A percentile compares a stretch with the other conserved stretches of the same genome.
Evolutionary conservation across 179 eudicot species (phyloP).

Genomic region (Drosera spatulata): DNA sequence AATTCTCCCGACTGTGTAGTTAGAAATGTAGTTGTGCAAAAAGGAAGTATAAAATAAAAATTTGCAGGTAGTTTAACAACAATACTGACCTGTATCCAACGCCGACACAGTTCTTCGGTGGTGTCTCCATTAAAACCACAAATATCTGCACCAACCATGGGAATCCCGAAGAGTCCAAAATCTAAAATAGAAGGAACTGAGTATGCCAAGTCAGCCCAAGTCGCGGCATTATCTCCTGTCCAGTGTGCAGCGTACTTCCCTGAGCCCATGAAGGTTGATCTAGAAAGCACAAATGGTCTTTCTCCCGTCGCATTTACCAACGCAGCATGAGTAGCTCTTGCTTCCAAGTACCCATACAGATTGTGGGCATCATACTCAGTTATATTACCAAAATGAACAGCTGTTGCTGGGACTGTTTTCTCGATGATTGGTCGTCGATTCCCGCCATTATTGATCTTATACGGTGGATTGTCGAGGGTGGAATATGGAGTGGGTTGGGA

Average conservation of each 20-base stretch:
- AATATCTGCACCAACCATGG: slow-evolving; percentile 91
- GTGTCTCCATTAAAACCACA: slow-evolving; percentile 58
- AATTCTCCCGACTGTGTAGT: too few species aligned
- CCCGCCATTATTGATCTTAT: slow-evolving; percentile 59
- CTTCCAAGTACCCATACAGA: slow-evolving; percentile 61
- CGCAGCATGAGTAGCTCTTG: slow-evolving; percentile 51
- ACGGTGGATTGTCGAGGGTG: slow-evolving; percentile 65
- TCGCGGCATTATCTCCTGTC: slow-evolving; percentile 87
- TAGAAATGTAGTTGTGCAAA: too few species aligned
- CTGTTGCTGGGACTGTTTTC: slow-evolving; percentile 53
- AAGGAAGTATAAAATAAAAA: too few species aligned
- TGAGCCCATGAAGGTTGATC: slow-evolving; percentile 78
- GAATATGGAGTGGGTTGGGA: slow-evolving; percentile 34
- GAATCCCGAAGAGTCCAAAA: slow-evolving; percentile 65
- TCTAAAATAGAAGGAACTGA: slow-evolving; percentile 54
- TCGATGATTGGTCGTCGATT: slow-evolving; percentile 19
- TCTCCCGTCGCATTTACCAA: slow-evolving; percentile 33
- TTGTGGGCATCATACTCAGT: slow-evolving; percentile 62
- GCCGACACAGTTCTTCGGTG: slow-evolving; percentile 73
- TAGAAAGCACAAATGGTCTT: slow-evolving; percentile 55
- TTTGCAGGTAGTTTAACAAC: too few species aligned
- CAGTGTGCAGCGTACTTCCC: slow-evolving; percentile 87
- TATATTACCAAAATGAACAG: slow-evolving; percentile 43
- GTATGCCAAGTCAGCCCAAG: slow-evolving; percentile 60
- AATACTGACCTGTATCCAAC: slow-evolving; percentile 73